Conservation (phyloP, 495 filamentous ascomycete species). For the Chaetomium cochliodes region DNA sequence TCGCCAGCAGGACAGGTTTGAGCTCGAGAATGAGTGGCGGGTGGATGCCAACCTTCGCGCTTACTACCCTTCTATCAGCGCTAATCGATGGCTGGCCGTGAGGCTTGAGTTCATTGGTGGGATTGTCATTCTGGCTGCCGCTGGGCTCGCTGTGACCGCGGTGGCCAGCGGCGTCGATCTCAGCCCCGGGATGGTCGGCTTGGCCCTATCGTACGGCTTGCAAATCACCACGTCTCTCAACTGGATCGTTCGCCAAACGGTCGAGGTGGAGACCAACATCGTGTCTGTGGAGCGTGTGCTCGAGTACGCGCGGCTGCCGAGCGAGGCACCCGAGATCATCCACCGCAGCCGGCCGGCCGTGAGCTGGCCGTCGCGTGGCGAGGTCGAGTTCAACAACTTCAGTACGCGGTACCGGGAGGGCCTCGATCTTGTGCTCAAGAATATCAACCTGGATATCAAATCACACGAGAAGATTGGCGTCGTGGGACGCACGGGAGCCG, state of each 20-base stretch:
- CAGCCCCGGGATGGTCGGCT: constrained; percentile 78
- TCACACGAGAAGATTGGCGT: constrained; percentile 97
- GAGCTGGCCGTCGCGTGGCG: constrained; percentile 89
- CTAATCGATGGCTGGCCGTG: constrained; percentile 95
- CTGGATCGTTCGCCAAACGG: constrained; percentile 98
- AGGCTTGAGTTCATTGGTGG: constrained; percentile 96
- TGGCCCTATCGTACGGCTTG: constrained; percentile 94
- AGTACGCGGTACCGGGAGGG: constrained; percentile 88
- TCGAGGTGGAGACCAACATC: constrained; percentile 99
- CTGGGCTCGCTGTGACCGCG: constrained; percentile 76
- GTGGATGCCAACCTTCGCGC: constrained; percentile 94
- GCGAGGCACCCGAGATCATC: constrained; percentile 93
- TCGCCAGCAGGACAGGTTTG: constrained; percentile 80
- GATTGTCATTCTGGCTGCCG: constrained; percentile 84
- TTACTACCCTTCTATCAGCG: constrained; percentile 94
- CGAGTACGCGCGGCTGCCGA: constrained; percentile 90
- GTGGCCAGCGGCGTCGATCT: constrained; percentile 68
- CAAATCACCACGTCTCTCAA: constrained; percentile 98
- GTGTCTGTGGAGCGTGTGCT: constrained; percentile 97
- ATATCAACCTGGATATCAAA: constrained; percentile 88
- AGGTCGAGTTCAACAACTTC: constrained; percentile 88
- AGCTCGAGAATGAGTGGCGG: constrained; percentile 94
- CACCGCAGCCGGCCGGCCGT: constrained; percentile 80
- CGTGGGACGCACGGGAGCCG: constrained; percentile 92
- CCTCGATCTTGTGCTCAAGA: constrained; percentile 87